Evolutionary conservation across 2,329 filamentous ascomycete species (phyloP).

Genomic region (Fusarium buharicum): DNA sequence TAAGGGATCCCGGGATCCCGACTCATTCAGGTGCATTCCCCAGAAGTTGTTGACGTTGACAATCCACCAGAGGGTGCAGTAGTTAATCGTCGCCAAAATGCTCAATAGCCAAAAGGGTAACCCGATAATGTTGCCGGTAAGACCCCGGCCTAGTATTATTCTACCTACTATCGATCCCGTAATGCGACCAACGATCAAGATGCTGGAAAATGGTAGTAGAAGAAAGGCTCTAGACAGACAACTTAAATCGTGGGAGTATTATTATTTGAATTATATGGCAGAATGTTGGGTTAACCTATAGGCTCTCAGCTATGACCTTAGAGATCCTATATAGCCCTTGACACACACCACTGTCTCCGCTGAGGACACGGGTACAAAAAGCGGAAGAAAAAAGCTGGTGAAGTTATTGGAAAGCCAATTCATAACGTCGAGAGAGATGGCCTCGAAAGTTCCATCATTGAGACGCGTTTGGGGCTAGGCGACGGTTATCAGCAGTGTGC

Average conservation of each 20-base stretch:
- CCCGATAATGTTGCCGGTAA: slow-evolving; percentile 48
- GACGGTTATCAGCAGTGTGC: too few species aligned
- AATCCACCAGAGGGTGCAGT: slow-evolving; percentile 7
- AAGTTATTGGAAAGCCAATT: too few species aligned
- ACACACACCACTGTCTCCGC: slow-evolving; percentile 78
- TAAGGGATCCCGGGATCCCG: too few species aligned
- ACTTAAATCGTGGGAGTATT: slow-evolving; percentile 1
- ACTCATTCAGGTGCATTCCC: too few species aligned
- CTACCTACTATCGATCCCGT: slow-evolving; percentile 63
- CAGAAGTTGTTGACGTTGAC: background rate
- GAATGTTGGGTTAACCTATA: slow-evolving; percentile 11
- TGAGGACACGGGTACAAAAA: too few species aligned
- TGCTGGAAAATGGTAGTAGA: slow-evolving; percentile 75
- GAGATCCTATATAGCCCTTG: slow-evolving; percentile 75
- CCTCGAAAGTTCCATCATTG: too few species aligned
- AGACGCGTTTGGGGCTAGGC: too few species aligned
- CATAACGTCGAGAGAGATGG: too few species aligned
- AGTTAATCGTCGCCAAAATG: background rate
- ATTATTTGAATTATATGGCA: fast-evolving
- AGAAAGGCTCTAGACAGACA: slow-evolving; percentile 79
- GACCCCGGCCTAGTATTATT: slow-evolving; percentile 59
- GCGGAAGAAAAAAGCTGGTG: too few species aligned
- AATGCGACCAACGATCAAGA: slow-evolving; percentile 61
- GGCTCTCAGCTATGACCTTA: slow-evolving; percentile 32
- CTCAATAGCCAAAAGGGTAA: slow-evolving; percentile 2